phyloP scores from a whole-genome alignment of 2,329 filamentous ascomycete genomes.

The Simplicillium aogashimaense region DNA sequence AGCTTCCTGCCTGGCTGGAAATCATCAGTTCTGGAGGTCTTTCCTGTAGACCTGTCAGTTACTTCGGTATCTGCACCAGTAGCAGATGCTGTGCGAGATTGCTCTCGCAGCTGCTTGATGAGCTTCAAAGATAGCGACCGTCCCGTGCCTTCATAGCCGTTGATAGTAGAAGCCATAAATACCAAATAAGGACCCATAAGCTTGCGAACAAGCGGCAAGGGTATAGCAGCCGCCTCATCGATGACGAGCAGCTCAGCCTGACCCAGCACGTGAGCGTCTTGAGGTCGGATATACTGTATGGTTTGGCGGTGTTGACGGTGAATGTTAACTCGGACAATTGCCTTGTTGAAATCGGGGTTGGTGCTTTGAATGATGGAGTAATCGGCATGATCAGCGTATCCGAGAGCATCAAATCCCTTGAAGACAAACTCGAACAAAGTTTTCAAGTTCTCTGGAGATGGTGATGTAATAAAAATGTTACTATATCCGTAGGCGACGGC shows the following conservation, averaged over 20 bases:
- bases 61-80: constrained; percentile 52
- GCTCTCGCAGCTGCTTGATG: constrained; percentile 92
- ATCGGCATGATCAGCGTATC: constrained; percentile 89
- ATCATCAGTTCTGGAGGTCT: constrained; percentile 53
- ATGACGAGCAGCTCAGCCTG: constrained; percentile 95
- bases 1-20: constrained; percentile 64
- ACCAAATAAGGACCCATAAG: constrained; percentile 94
- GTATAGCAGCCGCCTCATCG: constrained; percentile 94
- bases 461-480: constrained; percentile 98
- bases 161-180: constrained; percentile 99
- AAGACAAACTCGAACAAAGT: constrained; percentile 97
- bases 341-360: constrained; percentile 98
- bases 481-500: constrained; percentile 95
- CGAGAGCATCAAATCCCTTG: constrained; percentile 92
- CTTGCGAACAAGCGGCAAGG: constrained; percentile 82
- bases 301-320: constrained; percentile 93
- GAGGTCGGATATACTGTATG: constrained; percentile 95
- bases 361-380: constrained; percentile 98
- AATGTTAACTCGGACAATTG: constrained; percentile 92
- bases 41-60: constrained; percentile 71
- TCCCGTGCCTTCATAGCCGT: constrained; percentile 95
- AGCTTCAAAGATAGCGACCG: constrained; percentile 90
- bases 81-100: constrained; percentile 60
- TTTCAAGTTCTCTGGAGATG: constrained; percentile 96
- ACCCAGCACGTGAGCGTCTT: constrained; percentile 89